A percentile compares a stretch with the other conserved stretches of the same genome.
Evolutionary conservation across 1,139 yeast genomes (phyloP).

Genomic region (Suhomyces guaymorum): DNA sequence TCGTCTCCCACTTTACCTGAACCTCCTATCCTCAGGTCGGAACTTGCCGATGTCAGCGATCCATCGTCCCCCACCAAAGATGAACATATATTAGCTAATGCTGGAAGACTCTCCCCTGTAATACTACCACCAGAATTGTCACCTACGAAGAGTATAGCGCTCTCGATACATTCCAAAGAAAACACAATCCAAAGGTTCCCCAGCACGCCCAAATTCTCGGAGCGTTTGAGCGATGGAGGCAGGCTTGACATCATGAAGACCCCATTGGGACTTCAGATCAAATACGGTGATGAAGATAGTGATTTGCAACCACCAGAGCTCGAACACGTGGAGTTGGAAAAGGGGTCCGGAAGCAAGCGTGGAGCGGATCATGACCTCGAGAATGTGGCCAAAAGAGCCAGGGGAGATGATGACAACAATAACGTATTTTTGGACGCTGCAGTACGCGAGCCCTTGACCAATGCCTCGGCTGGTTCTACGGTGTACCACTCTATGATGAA

Average conservation of each 20-base stretch:
- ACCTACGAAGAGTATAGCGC: conserved; percentile 18
- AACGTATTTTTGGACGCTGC: conserved; percentile 37
- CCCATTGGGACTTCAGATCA: conserved; percentile 27
- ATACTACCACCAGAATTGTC: conserved; percentile 23
- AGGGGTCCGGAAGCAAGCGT: background rate
- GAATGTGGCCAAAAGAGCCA: conserved; percentile 1
- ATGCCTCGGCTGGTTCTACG: conserved; percentile 29
- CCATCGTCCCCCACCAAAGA: conserved; percentile 16
- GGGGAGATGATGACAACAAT: conserved; percentile 17
- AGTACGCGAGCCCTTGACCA: conserved; percentile 13
- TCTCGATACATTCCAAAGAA: conserved; percentile 20
- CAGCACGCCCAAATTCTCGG: conserved; percentile 45
- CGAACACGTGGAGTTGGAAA: conserved; percentile 8
- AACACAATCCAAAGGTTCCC: conserved; percentile 49
- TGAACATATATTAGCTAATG: conserved; percentile 7
- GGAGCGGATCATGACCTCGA: conserved; percentile 1
- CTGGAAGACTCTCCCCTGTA: conserved; percentile 28
- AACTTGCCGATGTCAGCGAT: conserved; percentile 18
- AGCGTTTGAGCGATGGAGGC: conserved; percentile 18
- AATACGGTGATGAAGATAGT: conserved; percentile 31
- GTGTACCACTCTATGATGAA: conserved; percentile 31
- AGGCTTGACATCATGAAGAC: conserved; percentile 24
- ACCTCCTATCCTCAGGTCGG: conserved; percentile 45
- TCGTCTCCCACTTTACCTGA: conserved; percentile 56
- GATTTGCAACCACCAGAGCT: conserved; percentile 38